Percentiles rank a stretch among this genome's conserved stretches.
These are phyloP conservation scores for Conidiobolus incongruus DNA, from an alignment of 371 early-diverging fungal species.

Conservation along the genomic window DNA sequence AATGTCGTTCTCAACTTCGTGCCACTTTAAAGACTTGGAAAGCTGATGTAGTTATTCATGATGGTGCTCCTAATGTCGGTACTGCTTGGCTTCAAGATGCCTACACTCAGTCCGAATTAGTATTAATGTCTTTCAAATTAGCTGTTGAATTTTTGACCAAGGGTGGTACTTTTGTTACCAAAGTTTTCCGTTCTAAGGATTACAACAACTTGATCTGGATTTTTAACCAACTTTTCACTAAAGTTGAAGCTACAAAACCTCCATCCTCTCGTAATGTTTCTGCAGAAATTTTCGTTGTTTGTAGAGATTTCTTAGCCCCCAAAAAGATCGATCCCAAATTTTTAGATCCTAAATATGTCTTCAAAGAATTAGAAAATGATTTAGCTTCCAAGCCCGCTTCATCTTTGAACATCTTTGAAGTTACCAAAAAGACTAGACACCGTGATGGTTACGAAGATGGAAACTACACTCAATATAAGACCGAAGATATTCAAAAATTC, in stretches of 20 bases:
- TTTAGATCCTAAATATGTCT: constrained; percentile 87
- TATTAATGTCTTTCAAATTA: constrained; percentile 83
- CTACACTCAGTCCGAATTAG: constrained; percentile 94
- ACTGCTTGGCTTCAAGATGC: constrained; percentile 96
- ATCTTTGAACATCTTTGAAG: constrained; percentile 45
- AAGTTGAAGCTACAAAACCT: constrained; percentile 99
- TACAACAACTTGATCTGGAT: constrained; percentile 97
- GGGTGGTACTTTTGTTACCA: constrained; percentile 97
- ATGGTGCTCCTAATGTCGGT: constrained; percentile 99
- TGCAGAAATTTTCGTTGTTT: constrained; percentile 99
- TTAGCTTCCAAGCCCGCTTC: constrained; percentile 11
- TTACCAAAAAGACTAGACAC: constrained; percentile 46
- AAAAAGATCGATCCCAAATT: constrained; percentile 89
- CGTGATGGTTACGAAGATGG: constrained; percentile 95
- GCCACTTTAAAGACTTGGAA: constrained; percentile 92
- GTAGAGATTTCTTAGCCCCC: constrained; percentile 83
- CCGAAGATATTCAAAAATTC: constrained; percentile 48
- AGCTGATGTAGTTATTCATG: constrained; percentile 98
- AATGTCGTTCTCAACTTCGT: constrained; percentile 68
- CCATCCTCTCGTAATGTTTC: constrained; percentile 90
- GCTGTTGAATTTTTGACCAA: constrained; percentile 87
- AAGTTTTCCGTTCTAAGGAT: constrained; percentile 98
- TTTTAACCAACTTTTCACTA: constrained; percentile 91
- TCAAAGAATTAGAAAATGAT: constrained; percentile 64
- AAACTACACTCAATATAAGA: constrained; percentile 61